Evolutionary conservation across 1,139 yeast genomes (phyloP), one percentile per base, ranked within the genome.

Genomic region (Saccharomycopsis hybrid): DNA sequence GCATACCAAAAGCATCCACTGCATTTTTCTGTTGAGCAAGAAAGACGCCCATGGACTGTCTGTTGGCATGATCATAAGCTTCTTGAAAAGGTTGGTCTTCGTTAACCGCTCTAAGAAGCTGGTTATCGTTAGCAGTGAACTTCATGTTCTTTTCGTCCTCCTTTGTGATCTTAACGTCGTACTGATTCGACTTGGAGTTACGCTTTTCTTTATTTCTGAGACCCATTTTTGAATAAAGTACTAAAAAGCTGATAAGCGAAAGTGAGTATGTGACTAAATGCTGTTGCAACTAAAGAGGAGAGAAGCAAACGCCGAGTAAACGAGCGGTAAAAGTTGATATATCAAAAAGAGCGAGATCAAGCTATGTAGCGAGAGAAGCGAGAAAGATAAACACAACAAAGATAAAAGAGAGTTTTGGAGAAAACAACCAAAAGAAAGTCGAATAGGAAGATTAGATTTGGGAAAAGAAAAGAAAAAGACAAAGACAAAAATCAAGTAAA

Each of bases 81-180:
- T 85, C 86, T 67, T 92, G 96, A 65, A 88, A 92, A 4, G 98
- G 98, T 70, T 92, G 97, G 18, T 85, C 92, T 67, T 90, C 97
- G 62, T 84, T 89, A 47, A 92, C 95, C 4, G 97, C 97, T 35
- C 82, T 75, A 55, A 92, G 71, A 54, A 90, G 82, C 30, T 96
- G 97, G 67, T 89, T 97, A 60, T 87, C 94, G 49, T 86, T 80
- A 50, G 80, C 72, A 1, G 78, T 70, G 58, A 80, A 75, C 61
- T 84, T 83, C 62, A 75, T 71, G 58, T 75, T 69, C 49, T 69
- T 71, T 49, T 70, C 72, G 58, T 75, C 79, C 31, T 67, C 77
- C 44, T 67, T 68, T 8, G 79, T 72, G 50, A 76, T 59, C 52
- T 69, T 68, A 35, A 64, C 61, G 38, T 50, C 53, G 29, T 43